phyloP scores from a whole-genome alignment of 805 yeast genomes.

The Zygosaccharomyces bailii region DNA sequence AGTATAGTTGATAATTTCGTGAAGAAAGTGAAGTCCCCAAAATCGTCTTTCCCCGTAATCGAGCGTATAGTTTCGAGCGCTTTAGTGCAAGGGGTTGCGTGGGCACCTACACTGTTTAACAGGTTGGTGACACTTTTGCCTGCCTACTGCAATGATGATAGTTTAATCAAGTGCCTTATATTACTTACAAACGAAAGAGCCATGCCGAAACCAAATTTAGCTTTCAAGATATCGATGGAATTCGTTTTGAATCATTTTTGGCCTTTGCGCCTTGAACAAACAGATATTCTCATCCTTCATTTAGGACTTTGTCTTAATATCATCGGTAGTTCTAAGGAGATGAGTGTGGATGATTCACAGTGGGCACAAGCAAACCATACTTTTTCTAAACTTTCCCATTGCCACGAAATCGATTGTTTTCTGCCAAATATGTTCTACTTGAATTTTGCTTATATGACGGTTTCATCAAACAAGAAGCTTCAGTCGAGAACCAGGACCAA shows the following conservation, averaged over 20 bases:
- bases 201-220: conserved; percentile 5
- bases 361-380: conserved; percentile 5
- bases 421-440: conserved; percentile 15
- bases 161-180: conserved; percentile 24
- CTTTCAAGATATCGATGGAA: conserved; percentile 5
- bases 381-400: not conserved
- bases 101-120: conserved; percentile 1
- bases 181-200: conserved; percentile 22
- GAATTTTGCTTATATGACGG: conserved; percentile 18
- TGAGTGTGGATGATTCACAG: conserved; percentile 1
- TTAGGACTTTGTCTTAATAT: conserved; percentile 23
- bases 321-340: conserved; percentile 2
- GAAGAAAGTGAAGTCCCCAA: not conserved
- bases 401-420: conserved; percentile 8
- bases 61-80: not conserved
- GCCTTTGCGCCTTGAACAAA: not conserved
- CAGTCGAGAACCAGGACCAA: conserved; percentile 4
- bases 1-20: not conserved
- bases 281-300: conserved; percentile 17
- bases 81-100: not conserved
- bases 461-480: conserved; percentile 1
- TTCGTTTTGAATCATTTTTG: conserved; percentile 9
- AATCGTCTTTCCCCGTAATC: not conserved
- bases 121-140: conserved; percentile 6
- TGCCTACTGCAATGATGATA: conserved; percentile 5